Percentiles rank a stretch among this genome's conserved stretches.
Evolutionary conservation across 306 rosid genomes (phyloP).

Genomic region (Vicia sativa): DNA sequence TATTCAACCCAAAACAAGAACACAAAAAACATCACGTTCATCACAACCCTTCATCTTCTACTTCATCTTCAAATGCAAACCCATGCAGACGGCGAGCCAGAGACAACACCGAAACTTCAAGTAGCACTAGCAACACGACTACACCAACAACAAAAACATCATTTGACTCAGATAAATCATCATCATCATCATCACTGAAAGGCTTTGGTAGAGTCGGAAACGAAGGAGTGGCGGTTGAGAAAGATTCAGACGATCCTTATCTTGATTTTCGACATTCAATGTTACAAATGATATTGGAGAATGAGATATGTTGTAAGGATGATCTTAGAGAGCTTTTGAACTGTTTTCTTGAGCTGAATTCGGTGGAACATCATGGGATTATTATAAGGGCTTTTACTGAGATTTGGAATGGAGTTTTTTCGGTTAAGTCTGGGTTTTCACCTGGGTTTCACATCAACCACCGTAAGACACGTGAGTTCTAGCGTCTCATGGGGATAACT

Average conservation of each 20-base stretch:
- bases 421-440: constrained; percentile 44
- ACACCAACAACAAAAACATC: constrained; percentile 37
- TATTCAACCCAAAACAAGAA: constrained; percentile 59
- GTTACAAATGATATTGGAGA: constrained; percentile 93
- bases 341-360: constrained; percentile 82
- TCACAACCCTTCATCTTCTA: constrained; percentile 27
- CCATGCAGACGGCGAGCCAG: background rate
- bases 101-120: background rate
- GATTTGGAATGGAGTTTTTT: constrained; percentile 88
- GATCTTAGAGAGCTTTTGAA: constrained; percentile 76
- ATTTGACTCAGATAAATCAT: constrained; percentile 37
- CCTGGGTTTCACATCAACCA: constrained; percentile 30
- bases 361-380: constrained; percentile 70
- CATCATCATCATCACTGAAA: background rate
- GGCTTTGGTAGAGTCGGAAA: constrained; percentile 73
- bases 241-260: constrained; percentile 91
- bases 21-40: constrained; percentile 33
- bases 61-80: background rate
- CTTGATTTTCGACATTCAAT: constrained; percentile 82
- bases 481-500: background rate
- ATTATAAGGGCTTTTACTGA: constrained; percentile 85
- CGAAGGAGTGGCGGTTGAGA: constrained; percentile 90
- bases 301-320: constrained; percentile 79
- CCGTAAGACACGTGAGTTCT: constrained; percentile 27
- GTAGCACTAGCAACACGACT: constrained; percentile 34